Evolutionary conservation across 169 alveolate genomes (phyloP).

Genomic region (Besnoitia besnoiti): DNA sequence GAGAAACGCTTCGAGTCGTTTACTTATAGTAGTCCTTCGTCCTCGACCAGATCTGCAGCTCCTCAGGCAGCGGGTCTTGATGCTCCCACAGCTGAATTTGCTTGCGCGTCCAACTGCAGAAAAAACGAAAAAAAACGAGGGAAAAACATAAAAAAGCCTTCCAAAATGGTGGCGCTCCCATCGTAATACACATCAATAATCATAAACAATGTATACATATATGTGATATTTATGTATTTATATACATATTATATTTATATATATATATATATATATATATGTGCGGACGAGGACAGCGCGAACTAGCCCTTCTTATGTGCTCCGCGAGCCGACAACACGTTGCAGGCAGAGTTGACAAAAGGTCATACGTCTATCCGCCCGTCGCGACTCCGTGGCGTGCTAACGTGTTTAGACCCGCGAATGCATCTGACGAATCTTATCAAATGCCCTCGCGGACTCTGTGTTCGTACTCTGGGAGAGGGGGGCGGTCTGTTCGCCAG

Average conservation of each 20-base stretch:
- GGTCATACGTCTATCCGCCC: too few relatives aligned
- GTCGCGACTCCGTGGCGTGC: too few relatives aligned
- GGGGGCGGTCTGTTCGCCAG: slow-evolving; percentile 62
- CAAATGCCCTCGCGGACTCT: too few relatives aligned
- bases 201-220: not conserved
- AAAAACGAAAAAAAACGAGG: not conserved
- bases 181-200: not conserved
- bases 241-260: too few relatives aligned
- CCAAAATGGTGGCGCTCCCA: not conserved
- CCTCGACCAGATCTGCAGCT: slow-evolving; percentile 60
- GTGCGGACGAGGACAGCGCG: too few relatives aligned
- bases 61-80: slow-evolving; percentile 56
- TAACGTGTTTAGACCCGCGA: too few relatives aligned
- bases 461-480: slow-evolving; percentile 52
- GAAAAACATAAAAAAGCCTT: not conserved
- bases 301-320: too few relatives aligned
- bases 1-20: too few relatives aligned
- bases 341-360: too few relatives aligned
- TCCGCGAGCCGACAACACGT: too few relatives aligned
- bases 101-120: slow-evolving; percentile 43
- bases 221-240: not conserved
- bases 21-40: slow-evolving; percentile 42
- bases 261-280: too few relatives aligned
- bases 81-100: slow-evolving; percentile 48
- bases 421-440: too few relatives aligned